These are phyloP conservation scores for Cercospora citrullina DNA, from an alignment of 2,329 filamentous ascomycete species.

Conservation along the genomic window DNA sequence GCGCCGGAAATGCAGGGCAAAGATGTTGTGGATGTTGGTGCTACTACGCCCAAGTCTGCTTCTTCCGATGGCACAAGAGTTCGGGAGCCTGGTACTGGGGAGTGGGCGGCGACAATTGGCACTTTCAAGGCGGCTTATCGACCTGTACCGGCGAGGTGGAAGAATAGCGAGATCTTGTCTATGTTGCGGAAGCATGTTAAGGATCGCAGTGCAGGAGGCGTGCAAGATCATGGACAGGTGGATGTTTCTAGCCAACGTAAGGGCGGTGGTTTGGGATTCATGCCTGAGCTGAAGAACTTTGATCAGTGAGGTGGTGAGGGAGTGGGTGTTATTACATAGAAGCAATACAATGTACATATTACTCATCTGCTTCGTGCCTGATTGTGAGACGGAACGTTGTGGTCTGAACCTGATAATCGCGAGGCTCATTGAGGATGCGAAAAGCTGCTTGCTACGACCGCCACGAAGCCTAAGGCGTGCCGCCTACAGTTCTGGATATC, in stretches of 20 bases:
- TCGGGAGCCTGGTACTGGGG: slow-evolving; percentile 61
- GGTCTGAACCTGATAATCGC: too few species aligned
- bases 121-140: slow-evolving; percentile 92
- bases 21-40: slow-evolving; percentile 25
- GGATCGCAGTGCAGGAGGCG: slow-evolving; percentile 63
- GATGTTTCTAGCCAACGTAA: slow-evolving; percentile 33
- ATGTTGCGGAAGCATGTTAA: slow-evolving; percentile 80
- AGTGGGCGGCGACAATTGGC: slow-evolving; percentile 96
- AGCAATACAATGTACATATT: not conserved
- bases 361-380: not conserved
- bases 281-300: slow-evolving; percentile 53
- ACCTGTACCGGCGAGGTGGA: slow-evolving; percentile 84
- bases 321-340: not conserved
- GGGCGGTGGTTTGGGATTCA: slow-evolving; percentile 51
- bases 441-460: not conserved
- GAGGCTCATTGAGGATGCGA: not conserved
- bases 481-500: not conserved
- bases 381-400: not conserved
- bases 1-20: slow-evolving; percentile 49
- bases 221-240: slow-evolving; percentile 33
- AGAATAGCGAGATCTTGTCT: slow-evolving; percentile 73
- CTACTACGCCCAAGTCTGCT: slow-evolving; percentile 15
- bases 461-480: not conserved
- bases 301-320: slow-evolving; percentile 34
- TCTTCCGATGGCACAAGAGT: slow-evolving; percentile 44